Percentiles rank a stretch among this genome's conserved stretches.
Evolutionary conservation across 768 basidiomycete genomes (phyloP).

Genomic region (Leccinum barrowsii): DNA sequence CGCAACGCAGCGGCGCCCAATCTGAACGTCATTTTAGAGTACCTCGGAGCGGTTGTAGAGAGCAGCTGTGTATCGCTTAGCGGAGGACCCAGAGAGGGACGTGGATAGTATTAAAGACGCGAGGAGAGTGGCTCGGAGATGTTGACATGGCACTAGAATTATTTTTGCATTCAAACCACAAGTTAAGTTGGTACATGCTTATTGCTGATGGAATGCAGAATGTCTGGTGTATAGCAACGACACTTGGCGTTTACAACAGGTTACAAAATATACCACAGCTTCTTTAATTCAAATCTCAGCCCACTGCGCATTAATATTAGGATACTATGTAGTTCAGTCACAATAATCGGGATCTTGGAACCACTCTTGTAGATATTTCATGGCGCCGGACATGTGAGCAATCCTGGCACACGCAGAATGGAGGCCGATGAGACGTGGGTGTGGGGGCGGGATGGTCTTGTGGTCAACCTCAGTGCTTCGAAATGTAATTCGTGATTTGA

Average conservation of each 20-base stretch:
- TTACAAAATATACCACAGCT: too few species aligned
- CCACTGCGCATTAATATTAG: too few species aligned
- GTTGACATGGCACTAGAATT: too few species aligned
- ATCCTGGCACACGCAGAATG: background rate
- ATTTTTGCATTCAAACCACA: too few species aligned
- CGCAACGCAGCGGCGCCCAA: slow-evolving; percentile 41
- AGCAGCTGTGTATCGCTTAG: background rate
- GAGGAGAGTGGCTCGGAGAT: too few species aligned
- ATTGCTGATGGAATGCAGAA: too few species aligned
- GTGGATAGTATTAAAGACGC: too few species aligned
- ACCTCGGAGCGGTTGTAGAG: background rate
- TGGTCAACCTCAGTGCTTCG: background rate
- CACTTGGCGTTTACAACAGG: too few species aligned
- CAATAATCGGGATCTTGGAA: background rate
- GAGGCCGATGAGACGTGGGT: background rate
- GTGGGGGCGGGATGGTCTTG: background rate
- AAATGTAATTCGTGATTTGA: background rate
- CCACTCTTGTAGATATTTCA: background rate
- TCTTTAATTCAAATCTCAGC: too few species aligned
- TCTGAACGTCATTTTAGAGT: too few species aligned
- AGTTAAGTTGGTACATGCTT: too few species aligned
- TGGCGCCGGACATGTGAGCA: background rate
- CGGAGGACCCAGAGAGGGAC: background rate
- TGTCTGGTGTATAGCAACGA: too few species aligned
- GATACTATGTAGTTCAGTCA: background rate